Base-by-base conservation (phyloP, 1,139 yeast genomes). In the Arxiozyma bovina region DNA sequence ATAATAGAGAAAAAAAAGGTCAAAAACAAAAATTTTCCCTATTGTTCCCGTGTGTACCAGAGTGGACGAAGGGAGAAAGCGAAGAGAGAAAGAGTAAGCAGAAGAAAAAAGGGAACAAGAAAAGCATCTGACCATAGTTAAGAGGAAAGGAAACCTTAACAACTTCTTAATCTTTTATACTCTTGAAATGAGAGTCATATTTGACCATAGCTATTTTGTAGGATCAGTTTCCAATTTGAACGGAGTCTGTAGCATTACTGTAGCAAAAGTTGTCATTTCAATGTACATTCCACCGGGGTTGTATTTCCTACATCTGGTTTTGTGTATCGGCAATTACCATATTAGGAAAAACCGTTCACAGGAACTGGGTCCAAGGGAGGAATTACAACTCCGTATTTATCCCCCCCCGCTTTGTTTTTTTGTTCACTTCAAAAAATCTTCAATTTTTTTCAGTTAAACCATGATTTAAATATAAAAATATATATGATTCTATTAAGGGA, bases 211-310 rank as follows among this genome's bases (percentile, higher is more conserved):
- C 42, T 46, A 38, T 17, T 46, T 22, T n/a, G 17, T 46, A 34
- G 30, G 34, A 46, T 27, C 49, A 38, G 49, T 38, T 18, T n/a
- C 42, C 49, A 46, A 46, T 34, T 46, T 22, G 42, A 34, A 34
- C 22, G 49, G 43, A 27, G 42, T 46, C 49, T 38, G 42, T 46
- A 22, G 49, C 49, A 21, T 38, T 21, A 9, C 15, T 46, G 6
- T 38, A 18, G 45, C 40, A 34, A 34, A 34, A 34, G 40, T 34
- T 34, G 12, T 17, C n/a, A 34, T 12, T 44, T 22, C 23, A 17
- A 22, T n/a, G 23, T 17, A 18, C n/a, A 12, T 8, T 18, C 8
- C 12, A 23, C 21, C 27, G 46, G 46, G 4, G 30, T 18, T 23
- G 40, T 15, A 27, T 44, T 17, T 44, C 47, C 38, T 34, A 34